These are phyloP conservation scores for Gracilaria vermiculophylla DNA, from an alignment of 23 red algal species.

Conservation along the genomic window DNA sequence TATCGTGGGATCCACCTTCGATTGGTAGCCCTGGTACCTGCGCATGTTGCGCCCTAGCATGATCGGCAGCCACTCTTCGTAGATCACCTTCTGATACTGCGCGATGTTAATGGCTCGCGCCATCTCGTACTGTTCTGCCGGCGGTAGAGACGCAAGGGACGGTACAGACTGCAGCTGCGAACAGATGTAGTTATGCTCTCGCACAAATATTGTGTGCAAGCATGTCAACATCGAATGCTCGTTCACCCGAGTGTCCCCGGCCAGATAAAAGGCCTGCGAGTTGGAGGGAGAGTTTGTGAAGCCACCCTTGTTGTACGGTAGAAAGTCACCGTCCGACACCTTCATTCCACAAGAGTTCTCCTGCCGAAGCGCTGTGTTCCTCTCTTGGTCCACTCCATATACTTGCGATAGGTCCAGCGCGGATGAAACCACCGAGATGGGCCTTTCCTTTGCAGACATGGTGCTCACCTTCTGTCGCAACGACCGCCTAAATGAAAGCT, in stretches of 20 bases:
- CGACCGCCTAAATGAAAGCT: not conserved
- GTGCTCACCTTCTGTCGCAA: not conserved
- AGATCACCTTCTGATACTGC: conserved; percentile 52
- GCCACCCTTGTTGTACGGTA: conserved; percentile 29
- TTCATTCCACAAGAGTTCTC: conserved; percentile 13
- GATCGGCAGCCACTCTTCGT: conserved; percentile 53
- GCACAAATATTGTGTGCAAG: conserved; percentile 35
- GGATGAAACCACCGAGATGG: not conserved
- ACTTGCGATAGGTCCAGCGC: conserved; percentile 36
- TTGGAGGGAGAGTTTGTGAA: conserved; percentile 43
- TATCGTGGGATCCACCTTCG: conserved; percentile 4
- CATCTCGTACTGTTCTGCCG: conserved; percentile 12
- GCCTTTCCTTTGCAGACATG: not conserved
- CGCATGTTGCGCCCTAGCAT: conserved; percentile 3
- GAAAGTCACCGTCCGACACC: conserved; percentile 3
- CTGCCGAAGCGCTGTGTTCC: not conserved
- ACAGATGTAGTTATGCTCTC: conserved; percentile 23
- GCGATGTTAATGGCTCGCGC: conserved; percentile 33
- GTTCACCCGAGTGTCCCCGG: conserved; percentile 43
- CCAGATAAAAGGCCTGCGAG: not conserved
- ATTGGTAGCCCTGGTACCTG: conserved; percentile 2
- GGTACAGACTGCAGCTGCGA: not conserved
- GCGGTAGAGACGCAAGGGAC: not conserved
- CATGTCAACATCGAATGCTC: conserved; percentile 41
- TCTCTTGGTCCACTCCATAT: conserved; percentile 8